Base-by-base conservation (phyloP, 2,329 filamentous ascomycete genomes). In the Aureobasidium sp. region DNA sequence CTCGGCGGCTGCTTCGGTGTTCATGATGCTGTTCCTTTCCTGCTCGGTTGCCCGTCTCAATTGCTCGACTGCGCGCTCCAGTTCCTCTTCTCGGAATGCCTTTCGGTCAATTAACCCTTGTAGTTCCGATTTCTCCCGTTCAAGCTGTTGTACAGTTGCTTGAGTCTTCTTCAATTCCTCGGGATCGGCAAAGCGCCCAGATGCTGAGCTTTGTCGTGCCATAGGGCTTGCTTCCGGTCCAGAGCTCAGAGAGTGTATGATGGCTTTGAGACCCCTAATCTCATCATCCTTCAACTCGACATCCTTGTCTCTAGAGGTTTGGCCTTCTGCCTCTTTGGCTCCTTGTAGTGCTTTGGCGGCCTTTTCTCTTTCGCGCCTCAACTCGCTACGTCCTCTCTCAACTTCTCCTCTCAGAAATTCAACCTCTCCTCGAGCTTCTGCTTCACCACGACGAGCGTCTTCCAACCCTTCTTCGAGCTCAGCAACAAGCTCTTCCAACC, bases 381-480 rank as follows among this genome's bases (percentile, higher is more conserved):
- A 79, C 75, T 99, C 94, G 10, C 91, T 86, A 66, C 91, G 84
- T 11, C 91, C 93, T 65, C 94, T 82, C 75, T 99, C 94, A 0
- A 97, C 93, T 73, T 99, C 94, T 2, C 94, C 94, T 32, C 94
- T 83, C 39, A 99, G 77, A 71, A 97, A 97, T 73, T 99, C 94
- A 3, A 97, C 93, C 73, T 99, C 94, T 0, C 91, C 93, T 62
- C 94, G 85, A 34, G 94, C 94, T 77, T 99, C 94, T 10, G 93
- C 93, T 76, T 99, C 94, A 7, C 94, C 94, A 61, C 94, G 83
- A 60, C 94, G 83, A 51, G 94, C 92, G 76, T 99, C 94, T 75
- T 99, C 94, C 1, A 99, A 80, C 0, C 94, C 94, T 74, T 99
- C 94, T 74, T 99, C 94, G 0, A 99, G 83, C 73, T 99, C 94